Evolutionary conservation across 2,329 filamentous ascomycete genomes (phyloP).

Genomic region (Monosporascus sp.): DNA sequence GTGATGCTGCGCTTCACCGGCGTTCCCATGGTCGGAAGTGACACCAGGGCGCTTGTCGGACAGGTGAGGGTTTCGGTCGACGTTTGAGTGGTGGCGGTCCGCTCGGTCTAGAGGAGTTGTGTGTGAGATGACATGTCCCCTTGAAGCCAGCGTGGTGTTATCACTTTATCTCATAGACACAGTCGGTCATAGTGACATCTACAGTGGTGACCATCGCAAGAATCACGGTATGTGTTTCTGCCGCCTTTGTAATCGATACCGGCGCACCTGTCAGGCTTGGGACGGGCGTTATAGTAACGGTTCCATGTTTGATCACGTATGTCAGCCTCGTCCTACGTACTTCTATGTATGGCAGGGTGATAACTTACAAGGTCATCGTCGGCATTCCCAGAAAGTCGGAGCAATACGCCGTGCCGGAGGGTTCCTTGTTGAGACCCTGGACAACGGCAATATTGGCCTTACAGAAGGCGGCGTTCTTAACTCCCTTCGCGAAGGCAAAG

Average conservation of each 20-base stretch:
- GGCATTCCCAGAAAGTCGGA: not conserved
- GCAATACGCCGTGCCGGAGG: not conserved
- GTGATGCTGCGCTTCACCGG: not conserved
- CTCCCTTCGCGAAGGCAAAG: not conserved
- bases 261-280: not conserved
- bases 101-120: not conserved
- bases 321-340: not conserved
- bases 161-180: not conserved
- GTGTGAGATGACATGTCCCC: not conserved
- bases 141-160: not conserved
- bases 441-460: not conserved
- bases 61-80: not conserved
- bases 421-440: not conserved
- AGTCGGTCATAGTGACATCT: not conserved
- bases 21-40: not conserved
- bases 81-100: not conserved
- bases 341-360: not conserved
- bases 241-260: not conserved
- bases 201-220: not conserved
- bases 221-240: not conserved
- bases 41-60: not conserved
- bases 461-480: not conserved
- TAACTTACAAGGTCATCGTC: not conserved
- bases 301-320: not conserved
- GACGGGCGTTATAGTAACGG: not conserved